Evolutionary conservation across 2,329 filamentous ascomycete species (phyloP), one percentile per base, ranked within the genome.

Genomic region (Monosporascus sp.): DNA sequence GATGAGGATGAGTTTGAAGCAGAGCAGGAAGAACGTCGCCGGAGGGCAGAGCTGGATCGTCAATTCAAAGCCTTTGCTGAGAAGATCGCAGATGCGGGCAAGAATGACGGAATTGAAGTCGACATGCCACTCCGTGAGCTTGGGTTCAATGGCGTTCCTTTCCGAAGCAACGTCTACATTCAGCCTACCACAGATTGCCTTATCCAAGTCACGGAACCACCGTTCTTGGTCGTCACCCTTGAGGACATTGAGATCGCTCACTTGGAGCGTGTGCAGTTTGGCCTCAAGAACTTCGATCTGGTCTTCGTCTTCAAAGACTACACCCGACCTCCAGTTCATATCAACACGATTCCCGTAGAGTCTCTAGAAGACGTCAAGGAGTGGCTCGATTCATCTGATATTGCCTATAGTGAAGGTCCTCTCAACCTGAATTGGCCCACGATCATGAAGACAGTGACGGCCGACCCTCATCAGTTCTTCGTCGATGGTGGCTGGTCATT

Each of bases 291-390:
- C 73, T 99, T 99, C 70, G 94, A 99, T 73, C 85, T 99, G 71
- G 94, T 99, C 20, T 92, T 97, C 66, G 89, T 99, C 38, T 97
- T 96, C 79, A 97, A 97, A 67, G 94, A 99, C 74, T 97, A 96
- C 72, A 84, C 88, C 51, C 85, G 92, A n/a, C 74, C 90, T 3
- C 93, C 93, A 1, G 88, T 88, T 53, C 94, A 99, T 71, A 88
- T 99, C 78, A 99, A 99, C 74, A 99, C 94, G 7, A 97, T 99
- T 58, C 95, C 94, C 0, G 91, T 99, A 24, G 94, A 99, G 68
- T 90, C 88, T 3, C 80, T 99, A 3, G 94, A 99, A 62, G 87
- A 90, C 51, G 93, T 99, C 61, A 97, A 97, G 73, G 95, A 99
- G 67, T 99, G 94, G 86, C 82, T 99, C 9, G 93, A 99, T 72